Base-by-base conservation (phyloP, 106 monocot genomes). In the Acanthochlamys bracteata region DNA sequence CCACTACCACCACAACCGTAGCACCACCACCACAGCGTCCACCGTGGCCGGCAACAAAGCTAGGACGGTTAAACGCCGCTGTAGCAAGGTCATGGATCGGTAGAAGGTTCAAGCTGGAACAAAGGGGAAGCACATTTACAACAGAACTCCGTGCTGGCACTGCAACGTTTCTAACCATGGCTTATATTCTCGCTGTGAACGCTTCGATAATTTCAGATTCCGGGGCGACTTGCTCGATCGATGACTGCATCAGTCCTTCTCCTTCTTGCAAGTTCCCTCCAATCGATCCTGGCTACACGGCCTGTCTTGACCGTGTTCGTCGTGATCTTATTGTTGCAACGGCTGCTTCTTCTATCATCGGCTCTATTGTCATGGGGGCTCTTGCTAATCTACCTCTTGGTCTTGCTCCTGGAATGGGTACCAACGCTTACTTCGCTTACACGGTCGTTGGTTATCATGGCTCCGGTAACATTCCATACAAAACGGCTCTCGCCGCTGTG, bases 181-280 rank as follows among this genome's bases (percentile, higher is more conserved):
- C 75, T 25, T 89, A 89, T 67, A 84, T 89, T 58, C 78, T 89
- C 68, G 81, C 89, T 24, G 84, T 89, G 64, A 89, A 89, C 66
- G 62, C 84, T 61, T 17, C 89, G 61, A 70, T 89, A 73, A 64
- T 89, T 21, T 8, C 73, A 42, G 81, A 81, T 75, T 89, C 89
- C 26, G 89, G 89, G 25, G 84, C 81, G 4, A 65, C 84, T 0
- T 84, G 84, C 74, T 54, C 71, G 0, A 64, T 61, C 26, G 20
- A 26, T 25, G 74, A 78, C 63, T 74, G 82, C 67, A 60, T 72
- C 10, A 25, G 64, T 13, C 23, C n/a, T 17, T 22, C 13, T 7
- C 51, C 49, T 46, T 9, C 60, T 11, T 11, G 26, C n/a, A 2
- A 23, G 25, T 10, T 45, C 1, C 17, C 46, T 3, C 45, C 10